Conservation (phyloP, 2,329 filamentous ascomycete genomes). For the Alternaria sp. region DNA sequence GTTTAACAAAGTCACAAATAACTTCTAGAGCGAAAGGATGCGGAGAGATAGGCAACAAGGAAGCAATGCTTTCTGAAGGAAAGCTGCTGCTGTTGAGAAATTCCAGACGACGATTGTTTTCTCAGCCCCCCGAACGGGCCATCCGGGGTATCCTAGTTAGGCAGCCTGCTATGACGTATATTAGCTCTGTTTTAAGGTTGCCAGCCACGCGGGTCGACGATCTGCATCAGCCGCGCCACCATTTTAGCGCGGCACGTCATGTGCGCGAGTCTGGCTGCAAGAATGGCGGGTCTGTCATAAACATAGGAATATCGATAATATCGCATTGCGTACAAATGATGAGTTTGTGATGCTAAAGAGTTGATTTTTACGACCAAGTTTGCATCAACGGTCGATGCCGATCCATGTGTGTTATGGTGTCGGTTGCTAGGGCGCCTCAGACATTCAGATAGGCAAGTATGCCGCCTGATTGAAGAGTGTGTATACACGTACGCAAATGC, state of each 20-base stretch:
- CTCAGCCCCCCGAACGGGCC: slow-evolving; percentile 17
- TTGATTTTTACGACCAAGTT: too few relatives aligned
- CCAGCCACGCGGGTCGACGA: slow-evolving; percentile 25
- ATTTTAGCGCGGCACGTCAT: slow-evolving; percentile 21
- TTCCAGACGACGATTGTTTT: slow-evolving; percentile 16
- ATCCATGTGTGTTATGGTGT: background rate
- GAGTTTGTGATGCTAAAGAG: background rate
- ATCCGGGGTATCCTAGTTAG: slow-evolving; percentile 14
- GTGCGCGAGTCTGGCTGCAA: slow-evolving; percentile 6
- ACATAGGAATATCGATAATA: background rate
- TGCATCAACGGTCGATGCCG: background rate
- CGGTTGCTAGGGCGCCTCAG: background rate
- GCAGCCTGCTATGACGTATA: slow-evolving; percentile 31
- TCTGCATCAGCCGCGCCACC: slow-evolving; percentile 23
- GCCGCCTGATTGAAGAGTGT: background rate
- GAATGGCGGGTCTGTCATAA: background rate
- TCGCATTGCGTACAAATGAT: background rate
- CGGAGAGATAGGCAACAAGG: background rate
- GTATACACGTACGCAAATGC: background rate
- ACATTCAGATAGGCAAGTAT: slow-evolving; percentile 2
- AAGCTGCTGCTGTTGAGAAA: slow-evolving; percentile 5
- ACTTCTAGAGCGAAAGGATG: background rate
- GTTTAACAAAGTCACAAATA: background rate
- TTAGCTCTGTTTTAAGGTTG: slow-evolving; percentile 24
- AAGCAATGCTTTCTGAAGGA: background rate